These are phyloP conservation scores for Nitzschia inconspicua DNA, from an alignment of 108 stramenopile species.

Conservation along the genomic window DNA sequence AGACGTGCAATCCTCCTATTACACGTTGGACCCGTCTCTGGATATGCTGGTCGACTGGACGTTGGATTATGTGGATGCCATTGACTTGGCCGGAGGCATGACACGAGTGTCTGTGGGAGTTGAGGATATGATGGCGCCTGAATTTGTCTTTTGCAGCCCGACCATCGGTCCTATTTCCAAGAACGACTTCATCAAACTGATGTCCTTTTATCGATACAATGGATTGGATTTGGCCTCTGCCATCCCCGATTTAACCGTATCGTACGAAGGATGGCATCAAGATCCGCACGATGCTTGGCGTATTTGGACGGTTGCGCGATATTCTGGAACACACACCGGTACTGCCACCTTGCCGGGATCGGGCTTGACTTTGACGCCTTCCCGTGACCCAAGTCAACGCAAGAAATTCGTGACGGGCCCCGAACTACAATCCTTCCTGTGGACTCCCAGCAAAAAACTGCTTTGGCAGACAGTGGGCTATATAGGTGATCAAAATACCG, in stretches of 20 bases:
- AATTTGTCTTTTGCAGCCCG: slow-evolving; percentile 28
- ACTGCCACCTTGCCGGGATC: slow-evolving; percentile 13
- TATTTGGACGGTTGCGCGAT: slow-evolving; percentile 22
- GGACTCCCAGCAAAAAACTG: slow-evolving; percentile 21
- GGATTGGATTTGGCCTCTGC: slow-evolving; percentile 25
- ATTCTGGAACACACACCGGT: slow-evolving; percentile 31
- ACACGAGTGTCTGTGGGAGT: slow-evolving; percentile 23
- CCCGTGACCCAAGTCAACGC: slow-evolving; percentile 4
- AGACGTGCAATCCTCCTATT: not conserved
- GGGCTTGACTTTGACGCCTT: slow-evolving; percentile 18
- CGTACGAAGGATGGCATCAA: slow-evolving; percentile 31
- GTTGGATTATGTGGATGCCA: slow-evolving; percentile 13
- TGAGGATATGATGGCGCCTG: slow-evolving; percentile 13
- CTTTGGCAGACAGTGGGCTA: slow-evolving; percentile 25
- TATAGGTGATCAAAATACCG: slow-evolving; percentile 22
- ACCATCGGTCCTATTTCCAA: slow-evolving; percentile 21
- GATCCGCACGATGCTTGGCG: slow-evolving; percentile 29
- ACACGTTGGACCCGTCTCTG: slow-evolving; percentile 11
- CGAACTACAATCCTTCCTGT: slow-evolving; percentile 25
- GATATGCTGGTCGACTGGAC: slow-evolving; percentile 23
- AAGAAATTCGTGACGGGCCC: slow-evolving; percentile 16
- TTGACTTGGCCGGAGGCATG: slow-evolving; percentile 31
- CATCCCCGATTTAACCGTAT: slow-evolving; percentile 23
- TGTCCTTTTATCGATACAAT: slow-evolving; percentile 20
- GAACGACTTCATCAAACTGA: slow-evolving; percentile 22